Evolutionary conservation across 73 alveolate genomes (phyloP).

Genomic region (Blepharisma japonicum): DNA sequence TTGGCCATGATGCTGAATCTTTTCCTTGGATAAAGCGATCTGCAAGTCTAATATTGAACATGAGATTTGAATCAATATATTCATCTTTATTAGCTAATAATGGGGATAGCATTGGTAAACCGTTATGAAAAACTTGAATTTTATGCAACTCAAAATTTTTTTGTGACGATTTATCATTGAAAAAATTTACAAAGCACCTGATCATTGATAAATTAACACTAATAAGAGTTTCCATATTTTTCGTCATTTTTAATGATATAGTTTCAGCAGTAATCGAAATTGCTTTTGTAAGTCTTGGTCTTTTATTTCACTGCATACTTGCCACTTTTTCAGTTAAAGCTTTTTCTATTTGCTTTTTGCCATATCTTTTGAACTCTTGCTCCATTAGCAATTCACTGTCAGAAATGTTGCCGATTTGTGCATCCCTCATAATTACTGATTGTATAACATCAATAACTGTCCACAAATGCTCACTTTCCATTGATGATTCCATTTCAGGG

Average conservation of each 20-base stretch:
- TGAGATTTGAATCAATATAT: slow-evolving; percentile 2
- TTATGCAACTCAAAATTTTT: slow-evolving; percentile 10
- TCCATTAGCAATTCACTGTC: slow-evolving; percentile 15
- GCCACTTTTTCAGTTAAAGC: neutral
- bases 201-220: neutral
- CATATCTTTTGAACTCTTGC: neutral
- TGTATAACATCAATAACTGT: neutral
- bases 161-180: slow-evolving; percentile 1
- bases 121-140: neutral
- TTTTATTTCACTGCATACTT: neutral
- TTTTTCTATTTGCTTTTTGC: neutral
- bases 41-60: neutral
- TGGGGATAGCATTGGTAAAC: neutral
- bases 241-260: neutral
- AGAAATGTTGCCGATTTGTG: neutral
- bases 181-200: neutral
- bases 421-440: no score
- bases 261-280: neutral
- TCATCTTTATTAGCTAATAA: neutral
- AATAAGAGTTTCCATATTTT: neutral
- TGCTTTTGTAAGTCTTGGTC: neutral
- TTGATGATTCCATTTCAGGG: slow-evolving; percentile 10
- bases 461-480: slow-evolving; percentile 25
- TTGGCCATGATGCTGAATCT: neutral
- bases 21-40: slow-evolving; percentile 12